These are phyloP conservation scores for Penicillium canariense DNA, from an alignment of 495 filamentous ascomycete genomes.

Conservation along the genomic window DNA sequence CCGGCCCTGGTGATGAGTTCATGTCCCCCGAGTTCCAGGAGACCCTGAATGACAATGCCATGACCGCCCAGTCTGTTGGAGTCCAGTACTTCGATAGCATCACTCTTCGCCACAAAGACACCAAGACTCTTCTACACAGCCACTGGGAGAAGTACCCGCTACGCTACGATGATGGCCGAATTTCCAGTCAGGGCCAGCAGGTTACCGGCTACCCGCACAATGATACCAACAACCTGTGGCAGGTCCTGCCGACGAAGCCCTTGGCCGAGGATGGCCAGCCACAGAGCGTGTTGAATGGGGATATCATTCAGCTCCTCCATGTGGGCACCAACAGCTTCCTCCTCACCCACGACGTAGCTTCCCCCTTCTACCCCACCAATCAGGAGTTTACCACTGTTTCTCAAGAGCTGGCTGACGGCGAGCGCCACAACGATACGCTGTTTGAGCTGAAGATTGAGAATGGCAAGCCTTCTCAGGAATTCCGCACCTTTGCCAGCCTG, in stretches of 20 bases:
- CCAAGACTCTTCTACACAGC: conserved; percentile 92
- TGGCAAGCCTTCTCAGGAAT: conserved; percentile 76
- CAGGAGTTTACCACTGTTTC: conserved; percentile 93
- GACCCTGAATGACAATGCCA: conserved; percentile 88
- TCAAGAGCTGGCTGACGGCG: conserved; percentile 67
- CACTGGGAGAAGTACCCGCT: conserved; percentile 87
- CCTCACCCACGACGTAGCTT: conserved; percentile 97
- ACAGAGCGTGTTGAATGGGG: conserved; percentile 75
- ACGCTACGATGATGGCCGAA: conserved; percentile 94
- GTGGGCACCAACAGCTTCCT: conserved; percentile 83
- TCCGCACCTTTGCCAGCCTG: conserved; percentile 83
- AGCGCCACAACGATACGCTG: conserved; percentile 82
- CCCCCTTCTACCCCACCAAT: conserved; percentile 94
- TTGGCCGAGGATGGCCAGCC: conserved; percentile 49
- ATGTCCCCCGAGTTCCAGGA: conserved; percentile 99
- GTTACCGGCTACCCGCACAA: conserved; percentile 98
- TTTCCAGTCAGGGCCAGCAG: conserved; percentile 96
- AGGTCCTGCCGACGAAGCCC: conserved; percentile 70
- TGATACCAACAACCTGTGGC: conserved; percentile 98
- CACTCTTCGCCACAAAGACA: conserved; percentile 91
- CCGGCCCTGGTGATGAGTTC: conserved; percentile 96
- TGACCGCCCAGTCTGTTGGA: conserved; percentile 79
- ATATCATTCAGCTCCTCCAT: conserved; percentile 85
- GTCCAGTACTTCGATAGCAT: conserved; percentile 91
- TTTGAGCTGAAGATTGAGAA: conserved; percentile 92